Base-by-base conservation (phyloP, 2,329 filamentous ascomycete genomes). In the Zymoseptoria pseudotritici region DNA sequence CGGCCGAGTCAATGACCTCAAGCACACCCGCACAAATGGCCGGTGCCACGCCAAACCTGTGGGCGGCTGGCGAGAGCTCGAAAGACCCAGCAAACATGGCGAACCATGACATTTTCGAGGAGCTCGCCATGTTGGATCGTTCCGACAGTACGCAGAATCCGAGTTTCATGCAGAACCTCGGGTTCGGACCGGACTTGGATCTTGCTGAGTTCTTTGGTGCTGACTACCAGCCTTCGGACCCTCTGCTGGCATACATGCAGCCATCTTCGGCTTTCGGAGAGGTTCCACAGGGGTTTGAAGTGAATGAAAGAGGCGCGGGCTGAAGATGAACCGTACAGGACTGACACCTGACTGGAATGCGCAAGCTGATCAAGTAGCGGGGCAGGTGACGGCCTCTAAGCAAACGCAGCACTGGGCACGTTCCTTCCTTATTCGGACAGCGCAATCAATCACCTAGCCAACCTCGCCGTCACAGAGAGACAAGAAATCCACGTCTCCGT, bases 81-180 rank as follows among this genome's bases (percentile, higher is more conserved):
- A 49, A 22, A 26, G 46, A 50, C 49, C 31, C 56, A 7, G 64
- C 63, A 36, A 56, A 55, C 3, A 46, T 46, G 6, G 36, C 13
- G n/a, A 46, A 17, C 13, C 36, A 46, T 17, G 80, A 78, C 17
- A 76, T 83, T 56, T 84, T 84, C 61, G 82, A 84, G 56, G 82
- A 85, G 63, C 71, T 85, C 46, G 82, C 82, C 2, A 81, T 82
- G 8, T 72, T 84, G 31, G 83, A 85, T 65, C 80, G 78, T 2
- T 77, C 77, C 21, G 79, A 83, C 57, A 73, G 82, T 52, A 81
- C 83, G 24, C 77, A 79, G 11, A 83, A 86, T 63, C 78, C 82
- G 1, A 82, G 86, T 63, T 87, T 87, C 66, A 86, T 87, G 84
- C 79, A 83, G 52, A 87, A 87, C 65, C 75, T 88, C 20, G 52